Percentiles rank a stretch among this genome's conserved stretches.
Conservation (phyloP, 495 filamentous ascomycete species). For the Trichoderma reesei region DNA sequence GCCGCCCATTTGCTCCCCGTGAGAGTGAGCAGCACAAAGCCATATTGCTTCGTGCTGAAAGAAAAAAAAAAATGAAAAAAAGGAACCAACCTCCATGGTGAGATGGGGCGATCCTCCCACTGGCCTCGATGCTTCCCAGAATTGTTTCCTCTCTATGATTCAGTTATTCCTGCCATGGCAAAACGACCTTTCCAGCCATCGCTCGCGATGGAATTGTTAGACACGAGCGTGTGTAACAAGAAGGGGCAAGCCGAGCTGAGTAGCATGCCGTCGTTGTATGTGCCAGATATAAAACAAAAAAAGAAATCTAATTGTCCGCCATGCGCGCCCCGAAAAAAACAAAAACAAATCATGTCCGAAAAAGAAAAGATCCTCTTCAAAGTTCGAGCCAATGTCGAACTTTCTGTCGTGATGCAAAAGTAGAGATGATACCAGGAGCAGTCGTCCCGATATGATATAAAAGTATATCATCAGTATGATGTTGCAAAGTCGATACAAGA, state of each 20-base stretch:
- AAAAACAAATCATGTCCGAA: conserved; percentile 9
- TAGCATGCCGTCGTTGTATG: background rate
- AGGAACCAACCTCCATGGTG: background rate
- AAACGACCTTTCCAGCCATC: conserved; percentile 9
- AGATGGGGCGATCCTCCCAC: background rate
- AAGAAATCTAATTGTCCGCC: conserved; percentile 22
- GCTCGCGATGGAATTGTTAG: conserved; percentile 4
- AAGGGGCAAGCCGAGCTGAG: background rate
- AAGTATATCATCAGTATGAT: conserved; percentile 11
- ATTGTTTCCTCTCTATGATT: background rate
- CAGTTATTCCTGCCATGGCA: conserved; percentile 2
- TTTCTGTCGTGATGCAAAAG: conserved; percentile 8
- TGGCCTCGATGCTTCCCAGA: background rate
- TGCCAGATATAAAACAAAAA: conserved; percentile 21
- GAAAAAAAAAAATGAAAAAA: too few species aligned
- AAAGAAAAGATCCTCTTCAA: conserved; percentile 15
- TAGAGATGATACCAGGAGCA: conserved; percentile 11
- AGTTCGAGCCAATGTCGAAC: background rate
- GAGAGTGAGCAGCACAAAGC: background rate
- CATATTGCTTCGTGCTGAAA: background rate
- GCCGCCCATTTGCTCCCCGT: conserved; percentile 1
- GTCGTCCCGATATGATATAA: conserved; percentile 15
- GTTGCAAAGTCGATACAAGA: conserved; percentile 10
- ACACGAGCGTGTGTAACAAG: background rate
- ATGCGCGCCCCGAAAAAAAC: conserved; percentile 12